Evolutionary conservation across 2,329 filamentous ascomycete genomes (phyloP), one percentile per base, ranked within the genome.

Genomic region (Phialemonium atrogriseum): DNA sequence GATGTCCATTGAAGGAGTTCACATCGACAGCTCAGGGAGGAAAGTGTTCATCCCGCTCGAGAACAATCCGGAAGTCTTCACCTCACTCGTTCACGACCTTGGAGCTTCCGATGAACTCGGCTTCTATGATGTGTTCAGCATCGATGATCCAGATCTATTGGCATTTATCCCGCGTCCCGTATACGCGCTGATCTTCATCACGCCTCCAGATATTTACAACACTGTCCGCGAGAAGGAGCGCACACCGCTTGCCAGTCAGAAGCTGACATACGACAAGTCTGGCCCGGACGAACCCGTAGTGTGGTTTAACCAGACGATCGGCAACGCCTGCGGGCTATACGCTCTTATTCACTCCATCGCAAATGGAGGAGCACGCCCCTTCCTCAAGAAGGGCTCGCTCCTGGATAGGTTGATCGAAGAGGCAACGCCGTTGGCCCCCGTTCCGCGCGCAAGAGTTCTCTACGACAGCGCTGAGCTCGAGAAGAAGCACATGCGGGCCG

Each of bases 241-340:
- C n/a, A n/a, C n/a, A n/a, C n/a, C n/a, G n/a, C n/a, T n/a, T n/a
- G 52, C 28, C 47, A 65, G 32, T 69, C 70, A 33, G 82, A 82
- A 56, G 77, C 82, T 55, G 60, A 65, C 20, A 40, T 61, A 62
- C 40, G 36, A 49, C 20, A 48, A 50, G 14, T 40, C 42, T 7
- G 56, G 56, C 2, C 44, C 48, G 5, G 13, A 36, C 13, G 27
- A 88, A 45, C 73, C 81, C 6, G 75, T 88, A 1, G 62, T 84
- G 12, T 93, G 84, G 84, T 91, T 86, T 60, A 79, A 79, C 49
- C 85, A 93, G 56, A 91, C 83, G 0, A 91, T 93, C 46, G 73
- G 77, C 36, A 80, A 91, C 51, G 82, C 84, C 1, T 93, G 84
- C 50, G 85, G 85, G 1, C 69, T 88, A 14, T 86, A 87, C 48